Conservation (phyloP, 208 protist genomes). For the Novymonas esmeraldas region DNA sequence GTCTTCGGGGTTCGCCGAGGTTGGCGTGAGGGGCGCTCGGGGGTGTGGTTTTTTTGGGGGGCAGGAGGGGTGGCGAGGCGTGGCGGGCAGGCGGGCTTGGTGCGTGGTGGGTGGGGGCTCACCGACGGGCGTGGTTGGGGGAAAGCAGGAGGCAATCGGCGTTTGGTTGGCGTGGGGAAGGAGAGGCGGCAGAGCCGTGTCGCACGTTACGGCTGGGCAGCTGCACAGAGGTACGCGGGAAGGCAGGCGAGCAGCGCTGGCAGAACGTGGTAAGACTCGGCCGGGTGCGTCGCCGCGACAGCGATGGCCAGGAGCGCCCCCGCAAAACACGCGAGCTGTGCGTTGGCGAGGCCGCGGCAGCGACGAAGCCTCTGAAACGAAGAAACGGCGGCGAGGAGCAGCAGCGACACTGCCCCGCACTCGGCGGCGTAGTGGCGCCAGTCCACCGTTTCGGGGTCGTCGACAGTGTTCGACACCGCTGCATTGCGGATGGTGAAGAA, state of each 20-base stretch:
- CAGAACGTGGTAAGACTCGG: conserved; percentile 17
- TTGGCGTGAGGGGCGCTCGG: no score
- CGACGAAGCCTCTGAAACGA: neutral
- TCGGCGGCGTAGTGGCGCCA: conserved; percentile 13
- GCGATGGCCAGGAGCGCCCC: conserved; percentile 1
- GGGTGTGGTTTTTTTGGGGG: no score
- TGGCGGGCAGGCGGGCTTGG: no score
- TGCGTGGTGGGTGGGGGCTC: no score
- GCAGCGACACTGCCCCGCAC: conserved; percentile 3
- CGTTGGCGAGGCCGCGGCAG: neutral
- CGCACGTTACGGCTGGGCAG: no score
- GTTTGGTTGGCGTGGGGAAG: no score
- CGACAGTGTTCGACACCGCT: conserved; percentile 29
- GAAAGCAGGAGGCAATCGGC: no score
- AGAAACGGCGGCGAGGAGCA: conserved; percentile 3
- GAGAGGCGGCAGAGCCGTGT: no score
- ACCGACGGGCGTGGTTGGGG: no score
- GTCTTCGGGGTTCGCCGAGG: no score
- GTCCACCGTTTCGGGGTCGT: conserved; percentile 18
- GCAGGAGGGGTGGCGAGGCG: no score
- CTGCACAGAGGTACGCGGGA: conserved; percentile 8
- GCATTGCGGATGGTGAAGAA: conserved; percentile 49
- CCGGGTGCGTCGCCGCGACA: conserved; percentile 9
- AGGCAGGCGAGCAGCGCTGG: conserved; percentile 26
- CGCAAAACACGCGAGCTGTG: neutral